Conservation (phyloP, 306 rosid genomes). For the Oxytropis ochrocephala region DNA sequence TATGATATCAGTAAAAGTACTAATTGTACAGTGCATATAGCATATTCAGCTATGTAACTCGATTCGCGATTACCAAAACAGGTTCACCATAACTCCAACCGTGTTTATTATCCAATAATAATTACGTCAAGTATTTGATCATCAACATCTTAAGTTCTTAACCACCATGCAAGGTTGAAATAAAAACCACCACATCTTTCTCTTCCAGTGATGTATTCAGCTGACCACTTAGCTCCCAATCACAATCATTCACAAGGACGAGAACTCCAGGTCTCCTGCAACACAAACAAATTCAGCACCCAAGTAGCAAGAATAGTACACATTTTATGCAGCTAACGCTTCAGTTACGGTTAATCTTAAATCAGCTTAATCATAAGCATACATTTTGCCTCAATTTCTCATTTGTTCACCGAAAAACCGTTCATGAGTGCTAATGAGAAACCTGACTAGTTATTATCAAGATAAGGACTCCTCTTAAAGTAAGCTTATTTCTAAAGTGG, state of each 20-base stretch:
- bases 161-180: slow-evolving; percentile 93
- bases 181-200: slow-evolving; percentile 83
- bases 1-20: neutral
- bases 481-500: neutral
- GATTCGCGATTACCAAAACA: slow-evolving; percentile 1
- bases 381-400: neutral
- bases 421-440: neutral
- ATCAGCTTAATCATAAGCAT: slow-evolving; percentile 2
- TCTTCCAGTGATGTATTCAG: slow-evolving; percentile 74
- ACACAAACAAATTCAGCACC: neutral
- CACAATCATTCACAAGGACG: slow-evolving; percentile 88
- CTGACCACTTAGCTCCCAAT: slow-evolving; percentile 95
- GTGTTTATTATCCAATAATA: neutral
- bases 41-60: neutral
- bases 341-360: neutral
- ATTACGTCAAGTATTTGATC: neutral
- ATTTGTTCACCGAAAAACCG: neutral
- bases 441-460: neutral
- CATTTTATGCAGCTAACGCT: neutral
- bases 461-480: neutral
- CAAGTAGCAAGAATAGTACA: neutral
- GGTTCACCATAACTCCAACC: neutral
- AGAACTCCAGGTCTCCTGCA: slow-evolving; percentile 97
- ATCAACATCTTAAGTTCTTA: slow-evolving; percentile 48
- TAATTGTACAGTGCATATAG: neutral